Evolutionary conservation across 768 basidiomycete genomes (phyloP).

Genomic region (Tricholomella constricta): DNA sequence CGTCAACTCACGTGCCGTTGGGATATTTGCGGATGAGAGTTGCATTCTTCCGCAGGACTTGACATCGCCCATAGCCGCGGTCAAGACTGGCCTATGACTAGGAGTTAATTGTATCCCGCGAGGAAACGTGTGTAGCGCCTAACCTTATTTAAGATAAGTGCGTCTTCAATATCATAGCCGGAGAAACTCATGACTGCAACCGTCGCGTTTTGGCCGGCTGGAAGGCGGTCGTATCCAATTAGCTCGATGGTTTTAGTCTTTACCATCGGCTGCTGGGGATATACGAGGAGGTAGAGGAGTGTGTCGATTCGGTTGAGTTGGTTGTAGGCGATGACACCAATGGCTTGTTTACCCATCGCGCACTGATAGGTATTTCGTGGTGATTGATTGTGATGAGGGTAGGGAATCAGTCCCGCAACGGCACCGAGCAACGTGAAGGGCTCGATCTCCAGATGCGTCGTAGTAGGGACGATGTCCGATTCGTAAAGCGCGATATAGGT

Average conservation of each 20-base stretch:
- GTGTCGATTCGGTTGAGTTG: slow-evolving; percentile 98
- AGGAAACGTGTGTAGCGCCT: slow-evolving; percentile 11
- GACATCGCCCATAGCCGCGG: slow-evolving; percentile 96
- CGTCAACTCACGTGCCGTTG: slow-evolving; percentile 84
- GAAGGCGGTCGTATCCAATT: slow-evolving; percentile 93
- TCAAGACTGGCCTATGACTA: slow-evolving; percentile 81
- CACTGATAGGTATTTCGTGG: slow-evolving; percentile 99
- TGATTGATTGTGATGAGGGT: slow-evolving; percentile 99
- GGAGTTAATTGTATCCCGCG: slow-evolving; percentile 10
- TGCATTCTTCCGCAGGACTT: slow-evolving; percentile 94
- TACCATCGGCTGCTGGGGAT: slow-evolving; percentile 99
- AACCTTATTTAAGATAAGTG: slow-evolving; percentile 92
- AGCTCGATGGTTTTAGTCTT: slow-evolving; percentile 98
- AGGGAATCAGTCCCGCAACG: slow-evolving; percentile 97
- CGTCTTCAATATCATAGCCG: slow-evolving; percentile 99
- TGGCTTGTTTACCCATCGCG: slow-evolving; percentile 99
- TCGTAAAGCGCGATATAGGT: slow-evolving; percentile 96
- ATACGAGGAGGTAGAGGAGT: slow-evolving; percentile 94
- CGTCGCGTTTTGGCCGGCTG: slow-evolving; percentile 97
- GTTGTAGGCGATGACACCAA: slow-evolving; percentile 97
- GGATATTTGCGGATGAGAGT: slow-evolving; percentile 95
- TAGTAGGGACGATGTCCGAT: slow-evolving; percentile 72
- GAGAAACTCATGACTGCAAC: slow-evolving; percentile 99
- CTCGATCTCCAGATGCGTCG: slow-evolving; percentile 97
- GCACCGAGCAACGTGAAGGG: slow-evolving; percentile 97